Evolutionary conservation across 306 rosid species (phyloP).

Genomic region (Cajanus cajan): DNA sequence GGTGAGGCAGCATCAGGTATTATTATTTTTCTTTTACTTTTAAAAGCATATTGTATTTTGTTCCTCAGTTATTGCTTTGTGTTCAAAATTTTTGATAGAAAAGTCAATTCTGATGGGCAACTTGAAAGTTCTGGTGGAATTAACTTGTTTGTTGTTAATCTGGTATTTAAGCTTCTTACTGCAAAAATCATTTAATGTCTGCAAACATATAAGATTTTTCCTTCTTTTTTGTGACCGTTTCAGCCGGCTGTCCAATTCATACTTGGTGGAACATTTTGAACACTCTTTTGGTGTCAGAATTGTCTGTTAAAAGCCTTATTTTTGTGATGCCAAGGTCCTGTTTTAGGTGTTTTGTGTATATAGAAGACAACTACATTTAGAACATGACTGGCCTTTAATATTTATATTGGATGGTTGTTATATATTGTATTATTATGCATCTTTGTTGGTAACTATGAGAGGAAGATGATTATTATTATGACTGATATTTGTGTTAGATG

Average conservation of each 20-base stretch:
- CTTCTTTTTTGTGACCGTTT: neutral
- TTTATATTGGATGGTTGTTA: neutral
- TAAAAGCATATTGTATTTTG: constrained; percentile 15
- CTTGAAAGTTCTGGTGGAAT: neutral
- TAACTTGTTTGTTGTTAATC: neutral
- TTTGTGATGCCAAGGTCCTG: neutral
- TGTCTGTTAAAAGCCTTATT: neutral
- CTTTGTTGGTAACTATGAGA: constrained; percentile 10
- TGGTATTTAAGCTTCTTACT: neutral
- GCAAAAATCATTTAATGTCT: neutral
- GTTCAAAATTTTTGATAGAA: constrained; percentile 6
- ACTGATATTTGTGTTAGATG: neutral
- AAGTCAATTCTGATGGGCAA: neutral
- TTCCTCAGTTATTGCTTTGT: constrained; percentile 1
- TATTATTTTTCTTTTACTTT: neutral
- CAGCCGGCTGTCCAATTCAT: neutral
- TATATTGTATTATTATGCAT: neutral
- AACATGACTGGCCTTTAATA: neutral
- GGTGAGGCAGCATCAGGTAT: constrained; percentile 85
- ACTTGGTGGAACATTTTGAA: neutral
- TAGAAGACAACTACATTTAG: neutral
- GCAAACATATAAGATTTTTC: neutral
- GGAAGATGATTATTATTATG: neutral
- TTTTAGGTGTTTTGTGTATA: neutral
- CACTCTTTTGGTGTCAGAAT: neutral